A percentile compares a stretch with the other conserved stretches of the same genome.
These are phyloP conservation scores for Chimonanthus praecox DNA, from an alignment of 164 flowering plant genomes.

Conservation along the genomic window DNA sequence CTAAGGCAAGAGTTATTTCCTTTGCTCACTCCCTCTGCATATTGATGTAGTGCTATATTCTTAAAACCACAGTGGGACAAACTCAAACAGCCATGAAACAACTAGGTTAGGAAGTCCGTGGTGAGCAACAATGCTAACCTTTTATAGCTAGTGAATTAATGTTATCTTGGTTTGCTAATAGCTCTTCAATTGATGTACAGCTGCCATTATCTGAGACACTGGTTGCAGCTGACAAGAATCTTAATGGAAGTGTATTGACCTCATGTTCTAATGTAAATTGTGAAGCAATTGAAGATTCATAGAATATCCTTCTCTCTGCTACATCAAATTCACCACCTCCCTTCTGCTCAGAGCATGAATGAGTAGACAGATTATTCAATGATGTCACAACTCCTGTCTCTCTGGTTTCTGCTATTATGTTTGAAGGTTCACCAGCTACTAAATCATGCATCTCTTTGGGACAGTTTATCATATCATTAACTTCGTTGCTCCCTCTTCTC, in stretches of 20 bases:
- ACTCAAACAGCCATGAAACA: neutral
- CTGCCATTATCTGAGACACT: slow-evolving; percentile 37
- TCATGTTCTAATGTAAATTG: slow-evolving; percentile 18
- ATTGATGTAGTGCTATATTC: neutral
- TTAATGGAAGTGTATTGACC: slow-evolving; percentile 31
- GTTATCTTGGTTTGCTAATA: slow-evolving; percentile 27
- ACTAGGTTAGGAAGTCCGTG: neutral
- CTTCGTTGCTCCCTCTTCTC: neutral
- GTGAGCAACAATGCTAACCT: slow-evolving; percentile 29
- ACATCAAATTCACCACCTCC: slow-evolving; percentile 20
- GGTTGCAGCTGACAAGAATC: slow-evolving; percentile 35
- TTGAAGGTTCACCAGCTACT: slow-evolving; percentile 6
- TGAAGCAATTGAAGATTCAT: slow-evolving; percentile 17
- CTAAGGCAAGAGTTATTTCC: neutral
- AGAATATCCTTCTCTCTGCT: slow-evolving; percentile 14
- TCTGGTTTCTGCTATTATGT: neutral
- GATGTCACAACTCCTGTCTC: neutral
- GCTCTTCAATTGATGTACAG: slow-evolving; percentile 40
- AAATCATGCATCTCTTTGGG: slow-evolving; percentile 12
- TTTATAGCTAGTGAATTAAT: slow-evolving; percentile 60
- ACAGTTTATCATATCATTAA: slow-evolving; percentile 14
- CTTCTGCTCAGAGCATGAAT: slow-evolving; percentile 21
- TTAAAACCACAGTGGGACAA: neutral
- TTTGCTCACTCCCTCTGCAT: neutral
- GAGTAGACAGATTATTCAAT: neutral